Evolutionary conservation across 1,284 basidiomycete species (phyloP).

Genomic region (Trichosporon asahii): DNA sequence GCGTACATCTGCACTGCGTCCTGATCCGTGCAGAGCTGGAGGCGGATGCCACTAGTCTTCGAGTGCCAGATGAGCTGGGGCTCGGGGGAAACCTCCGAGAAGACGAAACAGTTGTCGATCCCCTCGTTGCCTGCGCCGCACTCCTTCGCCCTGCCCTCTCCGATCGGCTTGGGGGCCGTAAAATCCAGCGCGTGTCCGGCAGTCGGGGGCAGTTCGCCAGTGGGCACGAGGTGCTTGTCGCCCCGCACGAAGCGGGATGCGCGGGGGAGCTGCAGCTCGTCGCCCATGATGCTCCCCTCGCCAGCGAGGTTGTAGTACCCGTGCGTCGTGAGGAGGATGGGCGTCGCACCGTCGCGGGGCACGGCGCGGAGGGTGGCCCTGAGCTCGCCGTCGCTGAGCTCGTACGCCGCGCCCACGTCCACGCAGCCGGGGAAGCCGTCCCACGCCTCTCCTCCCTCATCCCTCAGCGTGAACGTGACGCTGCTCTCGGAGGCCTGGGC

Average conservation of each 20-base stretch:
- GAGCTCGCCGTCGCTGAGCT: neutral
- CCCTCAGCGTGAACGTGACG: conserved; percentile 23
- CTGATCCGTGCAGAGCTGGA: conserved; percentile 36
- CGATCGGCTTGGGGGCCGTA: conserved; percentile 26
- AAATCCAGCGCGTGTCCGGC: conserved; percentile 31
- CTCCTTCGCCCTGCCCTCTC: conserved; percentile 20
- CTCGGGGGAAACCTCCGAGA: conserved; percentile 18
- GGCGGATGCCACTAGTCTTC: conserved; percentile 32
- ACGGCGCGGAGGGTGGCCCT: conserved; percentile 3
- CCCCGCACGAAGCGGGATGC: conserved; percentile 30
- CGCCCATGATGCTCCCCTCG: conserved; percentile 28
- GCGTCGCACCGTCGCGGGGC: conserved; percentile 30
- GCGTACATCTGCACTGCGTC: conserved; percentile 35
- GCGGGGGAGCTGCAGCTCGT: conserved; percentile 33
- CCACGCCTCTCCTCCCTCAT: conserved; percentile 33
- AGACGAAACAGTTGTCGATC: conserved; percentile 43
- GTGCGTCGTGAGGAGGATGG: conserved; percentile 40
- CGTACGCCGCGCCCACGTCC: neutral
- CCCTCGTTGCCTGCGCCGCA: conserved; percentile 33
- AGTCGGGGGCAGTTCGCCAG: conserved; percentile 28
- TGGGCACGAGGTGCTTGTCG: conserved; percentile 34
- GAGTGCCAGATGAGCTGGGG: conserved; percentile 25
- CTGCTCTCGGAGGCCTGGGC: conserved; percentile 12
- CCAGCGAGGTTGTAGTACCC: conserved; percentile 41
- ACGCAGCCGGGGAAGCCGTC: conserved; percentile 36